Base-by-base conservation (phyloP, 371 early-diverging fungal genomes). In the Mucor plumbeus region DNA sequence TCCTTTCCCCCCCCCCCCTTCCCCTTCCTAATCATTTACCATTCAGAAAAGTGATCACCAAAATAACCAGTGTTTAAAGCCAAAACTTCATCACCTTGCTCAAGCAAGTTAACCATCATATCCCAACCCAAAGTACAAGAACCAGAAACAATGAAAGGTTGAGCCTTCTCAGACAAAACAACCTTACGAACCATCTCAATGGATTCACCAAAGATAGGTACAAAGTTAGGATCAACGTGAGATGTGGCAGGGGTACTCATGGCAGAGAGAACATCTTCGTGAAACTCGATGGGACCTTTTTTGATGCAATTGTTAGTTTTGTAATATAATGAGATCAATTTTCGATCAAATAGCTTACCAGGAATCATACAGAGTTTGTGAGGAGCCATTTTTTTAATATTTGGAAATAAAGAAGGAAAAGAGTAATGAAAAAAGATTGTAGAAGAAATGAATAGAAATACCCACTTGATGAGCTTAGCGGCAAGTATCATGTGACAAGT, bases 121-220 rank as follows among this genome's bases (percentile, higher is more conserved):
- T 97, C 97, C 97, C 99, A 97, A 31, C 95, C 95, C 50, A 97
- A 84, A 19, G 94, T 95, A 39, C 99, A 97, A 9, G 96, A 95
- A 62, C 97, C 99, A 43, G 96, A 89, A 53, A 96, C 85, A 71
- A 98, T 85, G 78, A 97, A 95, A 31, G 99, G 98, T 78, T 98
- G 98, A 13, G 90, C 96, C n/a, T 80, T 81, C 63, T 90, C 87
- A 21, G 94, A 91, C 57, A 89, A 82, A 50, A 96, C 87, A 14
- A 96, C 91, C 66, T 91, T 77, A 64, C 96, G 89, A 38, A 93
- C 82, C 77, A 92, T 87, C 76, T 95, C 94, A 64, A 98, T 85
- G 14, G 90, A 72, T 61, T 91, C 91, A 59, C 98, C 96, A 79
- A 96, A 95, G 71, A 85, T 83, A 54, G 92, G 89, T 64, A 95